Evolutionary conservation across 2,329 filamentous ascomycete species (phyloP).

Genomic region (Paraconiothyrium sp.): DNA sequence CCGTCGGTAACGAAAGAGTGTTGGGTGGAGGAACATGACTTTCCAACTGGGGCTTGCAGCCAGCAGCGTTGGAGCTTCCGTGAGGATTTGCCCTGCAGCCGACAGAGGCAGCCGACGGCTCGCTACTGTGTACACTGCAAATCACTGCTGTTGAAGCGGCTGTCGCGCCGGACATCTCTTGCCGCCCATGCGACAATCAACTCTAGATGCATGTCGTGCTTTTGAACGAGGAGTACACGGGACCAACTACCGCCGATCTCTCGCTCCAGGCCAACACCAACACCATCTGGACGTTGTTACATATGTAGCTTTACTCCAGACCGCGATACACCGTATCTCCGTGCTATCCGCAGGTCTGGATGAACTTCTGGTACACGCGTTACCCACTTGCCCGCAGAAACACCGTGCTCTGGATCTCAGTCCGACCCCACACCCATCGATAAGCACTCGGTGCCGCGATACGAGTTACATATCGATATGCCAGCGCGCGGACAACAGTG

Average conservation of each 20-base stretch:
- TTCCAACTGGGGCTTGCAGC: slow-evolving; percentile 8
- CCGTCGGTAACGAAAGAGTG: background rate
- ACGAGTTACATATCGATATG: slow-evolving; percentile 13
- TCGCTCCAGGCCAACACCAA: slow-evolving; percentile 14
- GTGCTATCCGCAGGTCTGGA: background rate
- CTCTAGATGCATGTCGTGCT: slow-evolving; percentile 6
- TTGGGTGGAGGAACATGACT: slow-evolving; percentile 6
- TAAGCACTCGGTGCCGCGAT: slow-evolving; percentile 2
- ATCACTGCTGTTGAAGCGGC: background rate
- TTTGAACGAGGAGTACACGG: background rate
- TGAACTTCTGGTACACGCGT: slow-evolving; percentile 4
- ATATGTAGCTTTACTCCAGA: background rate
- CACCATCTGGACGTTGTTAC: slow-evolving; percentile 2
- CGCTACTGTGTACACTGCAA: slow-evolving; percentile 1
- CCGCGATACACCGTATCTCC: background rate
- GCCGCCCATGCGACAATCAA: background rate
- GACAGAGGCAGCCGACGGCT: background rate
- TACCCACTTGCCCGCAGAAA: slow-evolving; percentile 12
- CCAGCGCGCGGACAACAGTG: slow-evolving; percentile 10
- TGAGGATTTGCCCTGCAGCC: slow-evolving; percentile 7
- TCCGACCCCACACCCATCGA: slow-evolving; percentile 11
- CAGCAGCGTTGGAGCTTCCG: slow-evolving; percentile 5
- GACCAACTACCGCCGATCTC: background rate
- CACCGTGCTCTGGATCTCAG: slow-evolving; percentile 8
- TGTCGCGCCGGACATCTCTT: slow-evolving; percentile 9